Evolutionary conservation across 257 asterid genomes (phyloP), one percentile per base, ranked within the genome.

Genomic region (Euphrasia confusa): DNA sequence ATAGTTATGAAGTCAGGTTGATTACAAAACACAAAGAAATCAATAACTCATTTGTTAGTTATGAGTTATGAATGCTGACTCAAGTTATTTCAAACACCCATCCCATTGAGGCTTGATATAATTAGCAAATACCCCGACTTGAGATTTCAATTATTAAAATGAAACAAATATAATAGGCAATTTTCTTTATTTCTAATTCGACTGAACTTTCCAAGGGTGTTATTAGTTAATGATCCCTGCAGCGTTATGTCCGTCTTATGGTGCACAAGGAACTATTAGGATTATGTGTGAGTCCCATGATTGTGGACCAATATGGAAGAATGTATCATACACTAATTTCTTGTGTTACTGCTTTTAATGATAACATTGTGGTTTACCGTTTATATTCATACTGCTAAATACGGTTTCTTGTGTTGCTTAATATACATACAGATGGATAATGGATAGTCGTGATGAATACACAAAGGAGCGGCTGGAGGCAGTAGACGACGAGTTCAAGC

Each of bases 361-460:
- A 47, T n/a, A n/a, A n/a, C n/a, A n/a, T n/a, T n/a, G n/a, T n/a
- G n/a, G n/a, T n/a, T n/a, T n/a, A n/a, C n/a, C n/a, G n/a, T n/a
- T n/a, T 18, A 10, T 54, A 15, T n/a, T 30, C 37, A 15, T 58
- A 10, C 61, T 58, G 14, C 61, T 54, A 24, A 47, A 30, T 37
- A 13, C 30, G 52, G 37, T 35, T 49, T 52, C 28, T 37, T 45
- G 17, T 52, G 3, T 12, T 58, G 70, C 63, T 63, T 44, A 27
- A 47, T 8, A 7, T 37, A 9, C 42, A 64, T 78, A 79, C 81
- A 90, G 97, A 77, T 90, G 97, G 97, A 90, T 90, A 68, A 90
- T 90, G 97, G 96, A 90, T 68, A 90, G 96, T 70, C 96, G 97
- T 24, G 97, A 90, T 71, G 97, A 90, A 70, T 87, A 79, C 74